These are phyloP conservation scores for Dothideomycetes sp. DNA, from an alignment of 2,329 filamentous ascomycete genomes.

Conservation along the genomic window DNA sequence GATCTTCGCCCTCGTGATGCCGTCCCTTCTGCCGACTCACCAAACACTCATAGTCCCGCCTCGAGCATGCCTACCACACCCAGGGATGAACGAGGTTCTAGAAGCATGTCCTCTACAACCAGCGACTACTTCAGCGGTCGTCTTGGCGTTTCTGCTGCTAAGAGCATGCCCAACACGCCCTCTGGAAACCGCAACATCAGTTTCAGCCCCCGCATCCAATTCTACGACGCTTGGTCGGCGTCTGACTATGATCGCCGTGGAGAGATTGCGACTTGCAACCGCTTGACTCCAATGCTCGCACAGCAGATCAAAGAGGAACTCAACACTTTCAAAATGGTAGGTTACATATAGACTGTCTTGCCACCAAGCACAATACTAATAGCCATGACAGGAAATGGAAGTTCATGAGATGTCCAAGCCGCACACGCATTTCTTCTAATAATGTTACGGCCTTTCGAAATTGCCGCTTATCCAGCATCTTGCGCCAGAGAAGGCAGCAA, in stretches of 20 bases:
- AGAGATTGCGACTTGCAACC: slow-evolving; percentile 95
- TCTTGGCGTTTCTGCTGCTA: slow-evolving; percentile 60
- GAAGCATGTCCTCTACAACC: slow-evolving; percentile 36
- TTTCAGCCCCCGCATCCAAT: slow-evolving; percentile 89
- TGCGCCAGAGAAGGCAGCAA: slow-evolving; percentile 6
- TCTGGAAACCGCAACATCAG: slow-evolving; percentile 54
- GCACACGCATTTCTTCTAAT: slow-evolving; percentile 99
- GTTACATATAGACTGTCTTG: slow-evolving; percentile 25
- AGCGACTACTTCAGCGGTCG: slow-evolving; percentile 82
- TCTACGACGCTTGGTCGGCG: slow-evolving; percentile 92
- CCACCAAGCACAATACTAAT: slow-evolving; percentile 31
- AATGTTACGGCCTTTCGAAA: slow-evolving; percentile 24
- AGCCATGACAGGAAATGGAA: slow-evolving; percentile 79
- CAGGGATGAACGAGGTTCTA: slow-evolving; percentile 59
- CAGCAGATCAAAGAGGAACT: slow-evolving; percentile 99
- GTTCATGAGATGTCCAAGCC: slow-evolving; percentile 98
- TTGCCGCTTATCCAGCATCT: slow-evolving; percentile 13
- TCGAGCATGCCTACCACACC: slow-evolving; percentile 86
- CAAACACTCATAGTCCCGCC: slow-evolving; percentile 65
- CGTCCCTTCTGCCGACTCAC: slow-evolving; percentile 51
- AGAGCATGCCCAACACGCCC: slow-evolving; percentile 73
- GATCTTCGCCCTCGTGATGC: slow-evolving; percentile 54
- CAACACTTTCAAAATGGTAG: slow-evolving; percentile 98
- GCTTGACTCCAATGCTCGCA: slow-evolving; percentile 88
- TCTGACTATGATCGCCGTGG: slow-evolving; percentile 93